A percentile compares a stretch with the other conserved stretches of the same genome.
phyloP scores from a whole-genome alignment of 2,329 filamentous ascomycete species.

The Claviceps purpurea region DNA sequence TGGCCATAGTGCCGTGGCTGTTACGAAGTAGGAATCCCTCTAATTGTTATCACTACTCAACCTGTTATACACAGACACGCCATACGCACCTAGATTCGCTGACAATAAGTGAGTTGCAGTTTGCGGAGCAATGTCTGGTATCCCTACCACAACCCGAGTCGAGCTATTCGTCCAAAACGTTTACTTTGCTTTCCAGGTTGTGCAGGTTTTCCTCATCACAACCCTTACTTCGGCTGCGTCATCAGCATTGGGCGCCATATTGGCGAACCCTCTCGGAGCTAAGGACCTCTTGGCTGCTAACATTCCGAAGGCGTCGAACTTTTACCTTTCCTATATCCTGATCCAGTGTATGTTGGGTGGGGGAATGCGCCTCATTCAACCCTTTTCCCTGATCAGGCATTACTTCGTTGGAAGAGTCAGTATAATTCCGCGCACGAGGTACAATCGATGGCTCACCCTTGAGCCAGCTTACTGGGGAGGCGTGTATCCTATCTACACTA shows the following conservation, averaged over 20 bases:
- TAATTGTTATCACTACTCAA: neutral
- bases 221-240: conserved; percentile 73
- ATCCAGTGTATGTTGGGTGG: conserved; percentile 79
- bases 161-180: conserved; percentile 84
- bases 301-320: conserved; percentile 76
- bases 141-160: conserved; percentile 63
- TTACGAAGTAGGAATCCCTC: conserved; percentile 42
- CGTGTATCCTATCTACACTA: conserved; percentile 67
- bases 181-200: conserved; percentile 82
- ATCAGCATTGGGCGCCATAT: conserved; percentile 49
- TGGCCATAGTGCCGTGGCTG: conserved; percentile 73
- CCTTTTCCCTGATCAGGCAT: conserved; percentile 44
- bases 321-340: conserved; percentile 89
- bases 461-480: conserved; percentile 73
- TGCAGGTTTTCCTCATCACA: conserved; percentile 83
- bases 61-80: neutral
- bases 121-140: conserved; percentile 66
- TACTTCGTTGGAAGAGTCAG: conserved; percentile 55
- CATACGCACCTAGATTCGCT: conserved; percentile 1
- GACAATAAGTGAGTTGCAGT: conserved; percentile 26
- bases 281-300: conserved; percentile 56
- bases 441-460: conserved; percentile 61
- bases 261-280: conserved; percentile 45
- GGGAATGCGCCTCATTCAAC: conserved; percentile 58
- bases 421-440: conserved; percentile 69